phyloP scores from a whole-genome alignment of 163 green algal genomes.

The Botryococcus braunii region DNA sequence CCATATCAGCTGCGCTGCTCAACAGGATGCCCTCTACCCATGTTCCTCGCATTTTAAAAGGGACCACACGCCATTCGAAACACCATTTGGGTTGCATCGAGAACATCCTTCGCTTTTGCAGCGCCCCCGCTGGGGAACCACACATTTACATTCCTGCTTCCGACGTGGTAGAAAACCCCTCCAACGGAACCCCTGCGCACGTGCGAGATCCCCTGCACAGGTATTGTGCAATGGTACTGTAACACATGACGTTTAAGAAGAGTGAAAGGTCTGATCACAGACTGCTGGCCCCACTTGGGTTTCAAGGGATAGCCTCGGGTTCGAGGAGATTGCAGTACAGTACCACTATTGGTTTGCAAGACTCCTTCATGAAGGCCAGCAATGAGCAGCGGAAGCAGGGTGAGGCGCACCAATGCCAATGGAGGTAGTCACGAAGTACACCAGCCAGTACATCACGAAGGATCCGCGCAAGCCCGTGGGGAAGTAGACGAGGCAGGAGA shows the following conservation, averaged over 20 bases:
- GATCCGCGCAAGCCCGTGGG: conserved; percentile 22
- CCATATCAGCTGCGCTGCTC: not conserved
- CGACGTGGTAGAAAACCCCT: conserved; percentile 46
- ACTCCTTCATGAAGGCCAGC: not conserved
- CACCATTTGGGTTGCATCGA: too few relatives aligned
- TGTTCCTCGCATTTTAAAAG: conserved; percentile 27
- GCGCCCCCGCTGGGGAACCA: too few relatives aligned
- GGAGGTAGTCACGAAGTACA: conserved; percentile 25
- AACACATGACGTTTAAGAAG: not conserved
- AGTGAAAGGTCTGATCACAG: too few relatives aligned
- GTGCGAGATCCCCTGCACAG: not conserved
- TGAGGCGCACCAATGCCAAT: conserved; percentile 22
- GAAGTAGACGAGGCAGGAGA: conserved; percentile 29
- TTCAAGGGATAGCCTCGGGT: not conserved
- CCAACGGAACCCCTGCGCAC: not conserved
- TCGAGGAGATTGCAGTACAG: too few relatives aligned
- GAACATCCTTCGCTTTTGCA: too few relatives aligned
- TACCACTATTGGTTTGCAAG: too few relatives aligned
- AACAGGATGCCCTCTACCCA: conserved; percentile 30
- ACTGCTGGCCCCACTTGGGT: not conserved
- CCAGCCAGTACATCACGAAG: conserved; percentile 36
- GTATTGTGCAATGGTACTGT: not conserved
- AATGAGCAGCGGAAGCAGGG: not conserved
- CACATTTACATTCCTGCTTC: too few relatives aligned
- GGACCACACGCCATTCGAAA: too few relatives aligned